Base-by-base conservation (phyloP, 352 stramenopile genomes). In the Pythium aquatile region DNA sequence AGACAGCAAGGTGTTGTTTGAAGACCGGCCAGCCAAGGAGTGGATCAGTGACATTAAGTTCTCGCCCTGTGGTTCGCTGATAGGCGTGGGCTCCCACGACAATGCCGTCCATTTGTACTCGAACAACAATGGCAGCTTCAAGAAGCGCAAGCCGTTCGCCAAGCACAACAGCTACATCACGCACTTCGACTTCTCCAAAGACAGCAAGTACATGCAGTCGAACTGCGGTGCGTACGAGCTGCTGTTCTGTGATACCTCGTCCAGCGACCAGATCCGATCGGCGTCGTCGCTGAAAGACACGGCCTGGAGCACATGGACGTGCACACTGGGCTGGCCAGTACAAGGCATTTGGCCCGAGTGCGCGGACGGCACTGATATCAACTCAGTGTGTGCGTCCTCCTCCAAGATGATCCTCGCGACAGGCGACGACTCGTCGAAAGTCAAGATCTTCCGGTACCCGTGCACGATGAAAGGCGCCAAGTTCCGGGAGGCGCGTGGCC, bases 161-260 rank as follows among this genome's bases (percentile, higher is more conserved):
- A 88, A 88, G 53, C 81, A 93, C 61, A 87, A 92, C 74, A 91
- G 81, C 70, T 90, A 85, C 69, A 83, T 92, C 57, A 94, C 87
- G 16, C 87, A 94, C 63, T 74, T 94, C 47, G 86, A 96, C 49
- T 96, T 93, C 59, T 93, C 82, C 13, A 67, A 71, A 2, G 83
- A 96, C 69, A 75, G 77, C 55, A 77, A 65, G 51, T 86, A 81
- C 40, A 29, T 90, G 13, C 81, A 93, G 73, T 90, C 81, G 35
- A 91, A 81, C 54, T 97, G 83, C 53, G 86, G 85, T n/a, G 91
- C 87, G 3, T 94, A 96, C 66, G 94, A 98, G 69, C 78, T 97
- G 13, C 72, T 95, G 32, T 98, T 96, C 48, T 97, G 90, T 55
- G 91, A 98, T 61, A 66, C 84, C 63, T 42, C 55, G 5, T 83